Base-by-base conservation (phyloP, 495 filamentous ascomycete genomes). In the Lindgomyces ingoldianus region DNA sequence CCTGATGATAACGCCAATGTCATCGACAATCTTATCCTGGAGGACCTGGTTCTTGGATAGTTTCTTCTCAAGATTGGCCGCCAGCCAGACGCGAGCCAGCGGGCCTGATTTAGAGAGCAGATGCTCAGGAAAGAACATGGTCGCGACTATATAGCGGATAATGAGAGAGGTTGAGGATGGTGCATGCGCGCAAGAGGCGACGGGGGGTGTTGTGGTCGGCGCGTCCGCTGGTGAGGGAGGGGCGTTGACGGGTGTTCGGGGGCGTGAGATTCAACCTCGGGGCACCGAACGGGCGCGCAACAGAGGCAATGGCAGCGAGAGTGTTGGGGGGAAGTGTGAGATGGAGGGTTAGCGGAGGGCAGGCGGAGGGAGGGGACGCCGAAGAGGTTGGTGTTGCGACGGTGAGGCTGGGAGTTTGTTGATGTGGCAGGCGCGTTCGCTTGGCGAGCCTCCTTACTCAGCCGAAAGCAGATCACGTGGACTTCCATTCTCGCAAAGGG, bases 91-190 rank as follows among this genome's bases (percentile, higher is more conserved):
- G 72, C 93, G 90, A 74, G 94, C 95, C 82, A 98, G 75, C 70
- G 94, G 92, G 82, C 95, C 94, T 52, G 91, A 96, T 86, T 95
- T 94, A 57, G 91, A 93, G 64, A 98, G 85, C 59, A 98, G 85
- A 48, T 91, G 91, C 80, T 96, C 93, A 22, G 94, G 96, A 78
- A 96, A 98, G 80, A 98, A 98, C 94, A 98, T 98, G 74, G 75
- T 78, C 82, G 54, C 52, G 60, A 58, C 24, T 19, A 22, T 56
- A 9, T 16, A 39, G 39, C 21, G 19, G 14, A 27, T 49, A 29
- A 10, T 18, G 49, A 44, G 24, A 11, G 45, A 21, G 25, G 49
- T 22, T 54, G 47, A 41, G 30, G 45, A 18, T 52, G 25, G 3
- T 12, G 44, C 14, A 26, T 21, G 30, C 4, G 33, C 53, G 56